These are phyloP conservation scores for Psidium guajava DNA, from an alignment of 345 rosid genomes.

Conservation along the genomic window DNA sequence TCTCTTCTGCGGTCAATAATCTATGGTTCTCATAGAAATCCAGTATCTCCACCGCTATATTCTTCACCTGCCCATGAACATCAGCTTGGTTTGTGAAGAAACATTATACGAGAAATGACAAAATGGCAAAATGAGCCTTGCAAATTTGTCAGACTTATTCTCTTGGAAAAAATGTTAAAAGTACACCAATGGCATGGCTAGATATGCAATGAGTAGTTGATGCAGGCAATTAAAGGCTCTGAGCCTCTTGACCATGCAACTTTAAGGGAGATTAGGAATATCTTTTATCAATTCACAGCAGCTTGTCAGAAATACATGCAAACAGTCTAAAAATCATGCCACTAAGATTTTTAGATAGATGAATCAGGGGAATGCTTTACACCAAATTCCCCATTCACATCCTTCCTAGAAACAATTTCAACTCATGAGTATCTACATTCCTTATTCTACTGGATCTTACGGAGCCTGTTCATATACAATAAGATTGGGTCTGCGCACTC, in stretches of 20 bases:
- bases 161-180: not conserved
- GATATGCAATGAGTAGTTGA: not conserved
- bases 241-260: not conserved
- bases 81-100: not conserved
- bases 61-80: constrained; percentile 32
- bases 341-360: not conserved
- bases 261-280: not conserved
- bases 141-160: not conserved
- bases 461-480: no score
- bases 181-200: not conserved
- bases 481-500: no score
- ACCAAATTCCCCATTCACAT: not conserved
- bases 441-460: no score
- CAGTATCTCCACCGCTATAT: constrained; percentile 48
- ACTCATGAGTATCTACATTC: not conserved
- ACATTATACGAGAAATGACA: not conserved
- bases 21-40: constrained; percentile 44
- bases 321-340: not conserved
- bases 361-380: not conserved
- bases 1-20: constrained; percentile 25
- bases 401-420: not conserved
- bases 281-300: not conserved
- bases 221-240: not conserved
- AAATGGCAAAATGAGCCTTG: not conserved
- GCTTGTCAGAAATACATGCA: not conserved